These are phyloP conservation scores for Colletotrichum aenigma DNA, from an alignment of 2,329 filamentous ascomycete genomes.

Conservation along the genomic window DNA sequence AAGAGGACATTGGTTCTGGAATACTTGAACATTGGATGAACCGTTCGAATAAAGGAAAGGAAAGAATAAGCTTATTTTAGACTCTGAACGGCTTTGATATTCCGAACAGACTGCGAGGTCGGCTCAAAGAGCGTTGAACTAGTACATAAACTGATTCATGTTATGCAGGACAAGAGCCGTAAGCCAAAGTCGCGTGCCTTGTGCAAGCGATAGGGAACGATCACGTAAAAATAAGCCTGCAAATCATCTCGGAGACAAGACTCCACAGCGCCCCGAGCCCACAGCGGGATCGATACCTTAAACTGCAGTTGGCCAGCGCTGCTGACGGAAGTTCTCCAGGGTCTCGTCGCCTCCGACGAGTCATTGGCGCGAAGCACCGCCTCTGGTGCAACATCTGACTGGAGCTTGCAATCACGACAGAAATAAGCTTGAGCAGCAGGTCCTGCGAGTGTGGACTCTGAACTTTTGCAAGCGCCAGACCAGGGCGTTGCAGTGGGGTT, in stretches of 20 bases:
- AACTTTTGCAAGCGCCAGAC: background rate
- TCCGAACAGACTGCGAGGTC: background rate
- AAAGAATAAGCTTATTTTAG: constrained; percentile 4
- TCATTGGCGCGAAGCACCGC: background rate
- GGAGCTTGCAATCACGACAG: background rate
- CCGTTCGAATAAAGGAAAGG: no score
- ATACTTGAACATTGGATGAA: background rate
- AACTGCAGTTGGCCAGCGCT: constrained; percentile 4
- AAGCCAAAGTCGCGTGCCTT: background rate
- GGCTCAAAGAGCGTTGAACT: background rate
- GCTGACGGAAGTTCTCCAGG: background rate
- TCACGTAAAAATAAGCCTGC: background rate
- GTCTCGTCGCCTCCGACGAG: background rate
- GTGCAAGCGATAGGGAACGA: background rate
- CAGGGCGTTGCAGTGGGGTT: background rate
- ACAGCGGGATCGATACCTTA: constrained; percentile 1
- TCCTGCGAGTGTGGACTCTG: background rate
- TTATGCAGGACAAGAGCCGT: background rate
- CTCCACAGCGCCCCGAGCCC: background rate
- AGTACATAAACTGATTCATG: background rate
- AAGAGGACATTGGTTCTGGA: background rate
- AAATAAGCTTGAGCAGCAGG: background rate
- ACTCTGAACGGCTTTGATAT: background rate
- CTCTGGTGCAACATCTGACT: background rate
- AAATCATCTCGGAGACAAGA: background rate